Evolutionary conservation across 805 yeast genomes (phyloP).

Genomic region (Candida saitoana): DNA sequence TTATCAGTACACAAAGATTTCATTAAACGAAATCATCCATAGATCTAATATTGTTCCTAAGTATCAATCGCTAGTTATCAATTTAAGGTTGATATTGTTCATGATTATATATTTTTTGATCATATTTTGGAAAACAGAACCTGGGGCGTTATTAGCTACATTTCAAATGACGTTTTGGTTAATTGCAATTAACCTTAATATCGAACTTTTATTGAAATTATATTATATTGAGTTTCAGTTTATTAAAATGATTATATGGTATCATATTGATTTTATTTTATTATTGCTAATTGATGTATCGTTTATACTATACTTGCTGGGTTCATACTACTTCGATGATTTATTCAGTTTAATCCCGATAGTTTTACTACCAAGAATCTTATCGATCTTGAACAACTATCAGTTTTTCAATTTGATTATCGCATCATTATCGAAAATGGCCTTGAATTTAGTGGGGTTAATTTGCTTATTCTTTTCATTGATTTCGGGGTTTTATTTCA

Average conservation of each 20-base stretch:
- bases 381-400: slow-evolving; percentile 48
- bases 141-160: slow-evolving; percentile 8
- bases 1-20: slow-evolving; percentile 28
- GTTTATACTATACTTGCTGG: slow-evolving; percentile 20
- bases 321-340: slow-evolving; percentile 22
- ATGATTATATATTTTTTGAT: slow-evolving; percentile 27
- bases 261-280: slow-evolving; percentile 43
- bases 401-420: slow-evolving; percentile 50
- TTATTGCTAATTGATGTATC: slow-evolving; percentile 34
- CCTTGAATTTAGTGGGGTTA: slow-evolving; percentile 46
- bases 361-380: slow-evolving; percentile 45
- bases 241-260: slow-evolving; percentile 51
- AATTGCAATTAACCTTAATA: slow-evolving; percentile 43
- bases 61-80: slow-evolving; percentile 38
- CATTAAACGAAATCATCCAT: slow-evolving; percentile 26
- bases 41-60: slow-evolving; percentile 37
- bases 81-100: slow-evolving; percentile 28
- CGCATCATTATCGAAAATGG: slow-evolving; percentile 48
- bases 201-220: slow-evolving; percentile 44
- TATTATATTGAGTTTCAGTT: slow-evolving; percentile 43
- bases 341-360: slow-evolving; percentile 44
- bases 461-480: slow-evolving; percentile 46
- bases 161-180: slow-evolving; percentile 40
- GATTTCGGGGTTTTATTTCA: slow-evolving; percentile 52
- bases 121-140: slow-evolving; percentile 17